Percentiles rank a stretch among this genome's conserved stretches.
phyloP scores from a whole-genome alignment of 1,284 basidiomycete species.

The Tausonia pullulans region DNA sequence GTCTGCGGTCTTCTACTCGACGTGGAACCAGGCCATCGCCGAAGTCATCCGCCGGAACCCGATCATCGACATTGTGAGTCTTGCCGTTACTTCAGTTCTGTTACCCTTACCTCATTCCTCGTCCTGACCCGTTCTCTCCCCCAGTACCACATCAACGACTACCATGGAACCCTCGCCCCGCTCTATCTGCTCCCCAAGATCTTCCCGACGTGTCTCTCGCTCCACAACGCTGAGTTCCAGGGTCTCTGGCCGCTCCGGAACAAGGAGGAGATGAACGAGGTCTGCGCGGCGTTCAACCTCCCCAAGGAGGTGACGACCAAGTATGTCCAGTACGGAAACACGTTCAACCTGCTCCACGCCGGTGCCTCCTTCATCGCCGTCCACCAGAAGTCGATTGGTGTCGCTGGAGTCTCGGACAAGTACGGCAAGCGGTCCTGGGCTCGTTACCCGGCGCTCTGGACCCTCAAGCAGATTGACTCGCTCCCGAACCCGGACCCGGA shows the following conservation, averaged over 20 bases:
- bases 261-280: conserved; percentile 94
- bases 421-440: conserved; percentile 93
- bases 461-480: conserved; percentile 45
- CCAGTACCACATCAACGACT: conserved; percentile 49
- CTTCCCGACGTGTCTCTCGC: conserved; percentile 75
- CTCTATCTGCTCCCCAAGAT: conserved; percentile 83
- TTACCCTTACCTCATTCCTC: too few relatives aligned
- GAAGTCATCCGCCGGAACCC: conserved; percentile 72
- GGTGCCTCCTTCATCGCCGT: conserved; percentile 80
- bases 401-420: conserved; percentile 90
- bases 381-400: conserved; percentile 83
- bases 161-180: conserved; percentile 78
- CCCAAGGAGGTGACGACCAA: conserved; percentile 59
- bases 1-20: conserved; percentile 91
- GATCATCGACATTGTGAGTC: conserved; percentile 56
- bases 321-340: conserved; percentile 92
- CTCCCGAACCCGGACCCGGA: conserved; percentile 50
- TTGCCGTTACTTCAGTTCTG: not conserved
- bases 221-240: conserved; percentile 93
- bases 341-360: conserved; percentile 85
- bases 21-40: conserved; percentile 91
- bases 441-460: conserved; percentile 87
- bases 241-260: conserved; percentile 88
- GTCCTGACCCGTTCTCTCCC: not conserved
- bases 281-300: conserved; percentile 91